Evolutionary conservation across 495 filamentous ascomycete species (phyloP).

Genomic region (Copromyces sp.): DNA sequence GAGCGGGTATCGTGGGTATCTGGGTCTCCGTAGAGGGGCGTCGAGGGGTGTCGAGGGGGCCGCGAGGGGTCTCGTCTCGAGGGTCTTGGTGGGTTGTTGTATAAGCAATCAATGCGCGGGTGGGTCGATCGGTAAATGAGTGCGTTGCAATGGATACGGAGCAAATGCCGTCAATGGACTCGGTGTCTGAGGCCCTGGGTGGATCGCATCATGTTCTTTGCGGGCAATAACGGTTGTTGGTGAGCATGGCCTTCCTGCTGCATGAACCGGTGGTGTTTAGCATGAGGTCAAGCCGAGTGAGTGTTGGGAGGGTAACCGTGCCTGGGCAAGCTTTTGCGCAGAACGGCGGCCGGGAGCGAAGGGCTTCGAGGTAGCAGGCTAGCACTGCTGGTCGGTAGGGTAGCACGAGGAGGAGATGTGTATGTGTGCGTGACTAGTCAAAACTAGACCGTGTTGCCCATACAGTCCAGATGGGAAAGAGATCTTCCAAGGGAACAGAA

Average conservation of each 20-base stretch:
- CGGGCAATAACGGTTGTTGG: slow-evolving; percentile 6
- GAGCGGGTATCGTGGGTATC: slow-evolving; percentile 3
- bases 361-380: neutral
- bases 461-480: neutral
- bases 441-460: neutral
- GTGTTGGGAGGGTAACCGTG: neutral
- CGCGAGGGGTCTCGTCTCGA: neutral
- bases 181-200: slow-evolving; percentile 27
- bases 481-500: neutral
- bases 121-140: slow-evolving; percentile 13
- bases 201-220: slow-evolving; percentile 31
- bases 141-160: slow-evolving; percentile 6
- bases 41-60: slow-evolving; percentile 6
- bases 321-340: neutral
- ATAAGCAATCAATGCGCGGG: slow-evolving; percentile 18
- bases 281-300: slow-evolving; percentile 16
- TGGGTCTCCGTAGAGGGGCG: neutral
- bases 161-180: slow-evolving; percentile 25
- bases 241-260: slow-evolving; percentile 13
- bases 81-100: neutral
- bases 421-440: neutral
- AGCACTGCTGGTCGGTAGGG: neutral
- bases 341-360: neutral
- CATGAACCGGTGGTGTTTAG: slow-evolving; percentile 25
- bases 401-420: neutral